Conservation (phyloP, 2,329 filamentous ascomycete genomes). For the Acephala macrosclerotiorum region DNA sequence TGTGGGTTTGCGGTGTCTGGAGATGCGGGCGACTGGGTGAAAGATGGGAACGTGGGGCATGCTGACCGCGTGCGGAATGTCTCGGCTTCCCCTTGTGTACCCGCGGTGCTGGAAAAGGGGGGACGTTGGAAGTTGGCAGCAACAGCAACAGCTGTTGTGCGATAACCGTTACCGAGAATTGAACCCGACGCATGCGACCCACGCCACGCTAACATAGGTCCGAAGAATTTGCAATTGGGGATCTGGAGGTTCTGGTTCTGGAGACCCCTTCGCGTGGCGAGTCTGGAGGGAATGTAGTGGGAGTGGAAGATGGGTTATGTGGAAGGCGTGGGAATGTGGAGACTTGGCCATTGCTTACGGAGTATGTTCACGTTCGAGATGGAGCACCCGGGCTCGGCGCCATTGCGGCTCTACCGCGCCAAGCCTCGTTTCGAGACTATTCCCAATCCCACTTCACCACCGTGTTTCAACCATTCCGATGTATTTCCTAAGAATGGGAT, state of each 20-base stretch:
- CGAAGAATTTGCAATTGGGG: too few species aligned
- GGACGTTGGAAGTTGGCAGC: too few species aligned
- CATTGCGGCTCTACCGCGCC: constrained; percentile 9
- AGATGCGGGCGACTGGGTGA: constrained; percentile 5
- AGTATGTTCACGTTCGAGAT: neutral
- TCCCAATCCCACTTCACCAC: neutral
- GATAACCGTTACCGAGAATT: too few species aligned
- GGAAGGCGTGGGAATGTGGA: neutral
- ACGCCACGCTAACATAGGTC: too few species aligned
- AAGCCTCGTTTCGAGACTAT: neutral
- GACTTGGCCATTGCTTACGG: constrained; percentile 15
- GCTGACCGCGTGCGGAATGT: too few species aligned
- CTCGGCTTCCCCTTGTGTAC: too few species aligned
- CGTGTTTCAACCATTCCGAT: neutral
- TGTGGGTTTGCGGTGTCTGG: constrained; percentile 5
- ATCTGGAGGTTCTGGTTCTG: neutral
- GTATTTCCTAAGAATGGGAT: neutral
- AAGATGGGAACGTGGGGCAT: constrained; percentile 8
- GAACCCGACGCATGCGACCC: too few species aligned
- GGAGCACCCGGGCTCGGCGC: neutral
- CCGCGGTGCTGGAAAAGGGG: too few species aligned
- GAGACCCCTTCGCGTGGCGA: constrained; percentile 17
- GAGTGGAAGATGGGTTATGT: neutral
- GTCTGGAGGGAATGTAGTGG: neutral
- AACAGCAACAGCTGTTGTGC: too few species aligned